Evolutionary conservation across 2,329 filamentous ascomycete species (phyloP).

Genomic region (Neofusicoccum ribis): DNA sequence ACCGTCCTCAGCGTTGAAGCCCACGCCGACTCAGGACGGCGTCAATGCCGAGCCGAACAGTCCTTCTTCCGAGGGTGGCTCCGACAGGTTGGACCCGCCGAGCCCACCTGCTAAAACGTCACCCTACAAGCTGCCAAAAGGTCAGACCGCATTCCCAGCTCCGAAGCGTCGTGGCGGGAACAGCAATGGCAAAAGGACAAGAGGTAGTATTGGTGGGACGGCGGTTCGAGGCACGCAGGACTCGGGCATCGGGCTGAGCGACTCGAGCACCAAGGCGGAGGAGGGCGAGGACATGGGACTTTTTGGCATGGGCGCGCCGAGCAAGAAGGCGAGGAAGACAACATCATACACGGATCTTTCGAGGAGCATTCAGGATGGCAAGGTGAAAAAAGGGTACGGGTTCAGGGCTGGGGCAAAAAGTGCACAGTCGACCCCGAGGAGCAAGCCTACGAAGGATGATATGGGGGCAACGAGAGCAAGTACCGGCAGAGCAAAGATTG

Average conservation of each 20-base stretch:
- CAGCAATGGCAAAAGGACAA: not conserved
- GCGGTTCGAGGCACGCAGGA: not conserved
- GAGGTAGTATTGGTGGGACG: not conserved
- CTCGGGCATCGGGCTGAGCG: not conserved
- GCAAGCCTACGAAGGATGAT: not conserved
- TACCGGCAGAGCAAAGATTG: not conserved
- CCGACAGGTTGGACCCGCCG: not conserved
- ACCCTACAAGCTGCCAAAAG: not conserved
- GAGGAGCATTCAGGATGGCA: not conserved
- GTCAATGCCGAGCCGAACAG: not conserved
- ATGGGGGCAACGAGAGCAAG: not conserved
- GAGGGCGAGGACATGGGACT: not conserved
- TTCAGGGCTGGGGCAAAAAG: not conserved
- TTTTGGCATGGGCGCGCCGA: not conserved
- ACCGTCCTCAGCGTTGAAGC: not conserved
- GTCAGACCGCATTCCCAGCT: not conserved
- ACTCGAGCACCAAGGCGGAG: not conserved
- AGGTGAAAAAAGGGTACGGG: not conserved
- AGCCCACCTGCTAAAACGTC: not conserved
- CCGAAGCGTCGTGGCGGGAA: not conserved
- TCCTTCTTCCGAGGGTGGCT: not conserved
- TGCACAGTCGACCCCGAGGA: not conserved
- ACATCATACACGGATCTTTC: not conserved
- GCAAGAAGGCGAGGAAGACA: not conserved
- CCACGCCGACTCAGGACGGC: not conserved